These are phyloP conservation scores for Tylopilus rubrobrunneus DNA, from an alignment of 768 basidiomycete species.

Conservation along the genomic window DNA sequence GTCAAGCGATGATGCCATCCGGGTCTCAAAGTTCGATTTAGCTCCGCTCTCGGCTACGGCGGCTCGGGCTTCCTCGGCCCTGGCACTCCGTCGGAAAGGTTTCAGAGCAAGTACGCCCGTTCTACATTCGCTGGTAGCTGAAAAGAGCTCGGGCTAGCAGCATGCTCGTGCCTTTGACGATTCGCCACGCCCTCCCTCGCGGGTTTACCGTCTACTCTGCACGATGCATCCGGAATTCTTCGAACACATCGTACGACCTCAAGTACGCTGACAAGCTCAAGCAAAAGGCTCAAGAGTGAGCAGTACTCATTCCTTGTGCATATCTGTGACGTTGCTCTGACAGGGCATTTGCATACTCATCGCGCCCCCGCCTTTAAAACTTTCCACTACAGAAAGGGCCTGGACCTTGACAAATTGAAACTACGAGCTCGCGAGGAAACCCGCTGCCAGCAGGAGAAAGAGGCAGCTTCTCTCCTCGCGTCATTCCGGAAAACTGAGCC, in stretches of 20 bases:
- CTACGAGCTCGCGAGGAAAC: slow-evolving; percentile 25
- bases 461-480: slow-evolving; percentile 12
- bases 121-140: no score
- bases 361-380: slow-evolving; percentile 2
- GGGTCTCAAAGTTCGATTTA: no score
- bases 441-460: slow-evolving; percentile 31
- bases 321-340: slow-evolving; percentile 9
- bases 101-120: no score
- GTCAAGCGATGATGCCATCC: no score
- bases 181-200: not conserved
- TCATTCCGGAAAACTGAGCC: slow-evolving; percentile 12
- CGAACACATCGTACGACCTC: slow-evolving; percentile 29
- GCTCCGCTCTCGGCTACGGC: no score
- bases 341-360: slow-evolving; percentile 10
- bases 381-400: slow-evolving; percentile 37
- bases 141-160: not conserved
- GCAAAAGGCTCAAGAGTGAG: slow-evolving; percentile 62
- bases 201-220: not conserved
- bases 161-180: not conserved
- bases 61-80: no score
- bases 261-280: slow-evolving; percentile 73
- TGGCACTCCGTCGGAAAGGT: no score
- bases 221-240: slow-evolving; percentile 10
- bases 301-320: slow-evolving; percentile 10
- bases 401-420: slow-evolving; percentile 37